Base-by-base conservation (phyloP, 2,329 filamentous ascomycete species). In the Pseudogymnoascus sp. region DNA sequence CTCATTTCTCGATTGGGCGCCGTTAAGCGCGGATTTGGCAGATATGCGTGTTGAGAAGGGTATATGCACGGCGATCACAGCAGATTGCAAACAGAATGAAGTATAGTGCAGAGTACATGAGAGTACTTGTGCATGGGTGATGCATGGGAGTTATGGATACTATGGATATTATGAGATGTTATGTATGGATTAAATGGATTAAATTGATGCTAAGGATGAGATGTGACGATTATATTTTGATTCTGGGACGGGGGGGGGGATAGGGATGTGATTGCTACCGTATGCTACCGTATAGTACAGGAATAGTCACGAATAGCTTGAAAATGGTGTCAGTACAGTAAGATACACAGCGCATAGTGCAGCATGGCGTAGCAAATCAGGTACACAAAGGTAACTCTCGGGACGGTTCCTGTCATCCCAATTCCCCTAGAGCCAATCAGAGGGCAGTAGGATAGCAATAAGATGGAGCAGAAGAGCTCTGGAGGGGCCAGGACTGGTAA, bases 1-100 rank as follows among this genome's bases (percentile, higher is more conserved):
- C 45, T 55, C 49, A 55, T 55, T 55, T 55, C 49, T 55, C 49
- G n/a, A 52, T 33, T 52, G 45, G 45, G 45, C 45, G 45, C 45
- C 16, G 26, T 52, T 52, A 52, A 52, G 45, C 45, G 45, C 45
- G 26, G 26, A 52, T 33, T 52, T 52, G 45, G 45, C 45, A 52
- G 45, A 19, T 52, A 52, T 52, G n/a, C 45, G 26, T 52, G 11
- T 5, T 7, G 21, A 6, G 43, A 33, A 33, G 49, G 49, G 29
- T 29, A 33, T 52, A 52, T 19, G 4, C 10, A 55, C 49, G 49
- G 26, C 49, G 49, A 55, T 55, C 49, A 33, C 26, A 55, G 49
- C 4, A 55, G 49, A 55, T 55, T 55, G 49, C 49, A 55, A 55
- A 55, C 49, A 55, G 26, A 55, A 52, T 19, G 26, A 52, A 33